These are phyloP conservation scores for Megacollybia marginata DNA, from an alignment of 768 basidiomycete species.

Conservation along the genomic window DNA sequence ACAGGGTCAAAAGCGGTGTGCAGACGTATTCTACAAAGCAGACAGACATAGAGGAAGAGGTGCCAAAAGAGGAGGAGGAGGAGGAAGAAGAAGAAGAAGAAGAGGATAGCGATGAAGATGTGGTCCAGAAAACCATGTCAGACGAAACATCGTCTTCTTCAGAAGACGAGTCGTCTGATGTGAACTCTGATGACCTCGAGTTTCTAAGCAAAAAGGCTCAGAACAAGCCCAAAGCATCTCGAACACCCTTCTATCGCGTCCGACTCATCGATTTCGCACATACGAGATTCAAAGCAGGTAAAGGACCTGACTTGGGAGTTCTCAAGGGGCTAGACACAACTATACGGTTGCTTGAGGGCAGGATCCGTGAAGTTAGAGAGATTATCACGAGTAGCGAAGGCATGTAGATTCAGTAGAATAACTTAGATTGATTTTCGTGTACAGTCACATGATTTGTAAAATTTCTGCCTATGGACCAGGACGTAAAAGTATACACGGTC, in stretches of 20 bases:
- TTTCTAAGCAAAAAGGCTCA: too few relatives aligned
- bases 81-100: constrained; percentile 25
- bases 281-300: constrained; percentile 54
- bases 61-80: constrained; percentile 13
- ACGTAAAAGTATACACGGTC: constrained; percentile 89
- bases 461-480: constrained; percentile 3
- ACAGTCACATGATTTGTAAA: too few relatives aligned
- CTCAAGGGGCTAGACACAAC: constrained; percentile 67
- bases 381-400: not conserved
- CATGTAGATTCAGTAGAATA: too few relatives aligned
- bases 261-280: constrained; percentile 96
- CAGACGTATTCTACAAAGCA: constrained; percentile 15
- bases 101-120: constrained; percentile 30
- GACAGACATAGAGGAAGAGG: constrained; percentile 10
- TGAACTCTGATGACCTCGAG: too few relatives aligned
- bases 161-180: too few relatives aligned
- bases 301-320: constrained; percentile 77
- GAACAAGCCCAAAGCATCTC: constrained; percentile 19
- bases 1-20: constrained; percentile 33
- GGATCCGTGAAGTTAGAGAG: constrained; percentile 38
- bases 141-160: constrained; percentile 1
- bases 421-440: too few relatives aligned
- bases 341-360: constrained; percentile 48
- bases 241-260: constrained; percentile 51
- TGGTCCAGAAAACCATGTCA: constrained; percentile 12